Conservation (phyloP, 2,329 filamentous ascomycete species). For the Sphaerostilbella broomeana region DNA sequence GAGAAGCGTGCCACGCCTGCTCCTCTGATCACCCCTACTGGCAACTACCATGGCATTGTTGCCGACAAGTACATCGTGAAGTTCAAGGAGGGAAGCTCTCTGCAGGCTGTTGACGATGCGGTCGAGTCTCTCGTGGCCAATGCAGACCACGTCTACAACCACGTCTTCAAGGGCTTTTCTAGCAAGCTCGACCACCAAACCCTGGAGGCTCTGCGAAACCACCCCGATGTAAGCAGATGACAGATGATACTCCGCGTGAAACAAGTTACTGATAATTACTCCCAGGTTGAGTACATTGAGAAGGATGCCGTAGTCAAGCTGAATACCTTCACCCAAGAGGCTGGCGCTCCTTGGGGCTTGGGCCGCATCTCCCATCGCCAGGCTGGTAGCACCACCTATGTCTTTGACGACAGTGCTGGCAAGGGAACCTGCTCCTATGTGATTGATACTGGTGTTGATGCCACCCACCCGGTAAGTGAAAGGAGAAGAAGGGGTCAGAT, state of each 20-base stretch:
- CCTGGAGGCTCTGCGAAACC: constrained; percentile 18
- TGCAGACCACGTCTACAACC: constrained; percentile 21
- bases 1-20: constrained; percentile 21
- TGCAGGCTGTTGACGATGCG: constrained; percentile 13
- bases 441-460: constrained; percentile 40
- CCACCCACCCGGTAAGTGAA: constrained; percentile 30
- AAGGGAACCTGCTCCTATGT: constrained; percentile 38
- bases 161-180: constrained; percentile 21
- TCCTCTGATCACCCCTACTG: constrained; percentile 19
- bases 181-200: constrained; percentile 17
- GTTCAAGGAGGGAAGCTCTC: constrained; percentile 19
- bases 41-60: constrained; percentile 14
- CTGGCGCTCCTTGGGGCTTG: constrained; percentile 25
- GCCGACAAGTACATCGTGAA: constrained; percentile 27
- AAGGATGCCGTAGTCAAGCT: constrained; percentile 27
- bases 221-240: constrained; percentile 18
- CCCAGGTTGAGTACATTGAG: constrained; percentile 31
- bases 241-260: not conserved
- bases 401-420: constrained; percentile 35
- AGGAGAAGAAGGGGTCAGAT: not conserved
- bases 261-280: not conserved
- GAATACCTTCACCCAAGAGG: constrained; percentile 15
- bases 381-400: constrained; percentile 27
- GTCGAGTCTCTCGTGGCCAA: constrained; percentile 15
- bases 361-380: constrained; percentile 29